Percentiles rank a stretch among this genome's conserved stretches.
These are phyloP conservation scores for Xylaria arbuscula DNA, from an alignment of 2,329 filamentous ascomycete genomes.

Conservation along the genomic window DNA sequence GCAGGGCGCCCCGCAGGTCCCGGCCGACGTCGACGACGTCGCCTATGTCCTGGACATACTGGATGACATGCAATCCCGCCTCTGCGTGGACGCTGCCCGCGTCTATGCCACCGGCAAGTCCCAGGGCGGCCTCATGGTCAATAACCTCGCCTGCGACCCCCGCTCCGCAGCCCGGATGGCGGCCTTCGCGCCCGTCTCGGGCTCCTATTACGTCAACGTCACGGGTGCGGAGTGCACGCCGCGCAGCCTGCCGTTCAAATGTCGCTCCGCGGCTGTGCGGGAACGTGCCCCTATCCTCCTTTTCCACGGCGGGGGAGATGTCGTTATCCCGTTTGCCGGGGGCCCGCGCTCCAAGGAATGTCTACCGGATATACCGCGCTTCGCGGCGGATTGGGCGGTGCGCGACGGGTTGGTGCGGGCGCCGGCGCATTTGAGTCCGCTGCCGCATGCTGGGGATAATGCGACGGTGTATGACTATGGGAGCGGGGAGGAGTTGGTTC, in stretches of 20 bases:
- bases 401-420: constrained; percentile 43
- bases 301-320: constrained; percentile 62
- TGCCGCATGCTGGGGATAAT: constrained; percentile 28
- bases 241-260: constrained; percentile 52
- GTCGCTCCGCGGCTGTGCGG: constrained; percentile 48
- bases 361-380: constrained; percentile 58
- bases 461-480: constrained; percentile 35
- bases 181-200: constrained; percentile 47
- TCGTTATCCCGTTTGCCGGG: constrained; percentile 58
- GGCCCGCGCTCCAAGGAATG: constrained; percentile 56
- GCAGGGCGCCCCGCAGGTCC: constrained; percentile 39
- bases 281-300: constrained; percentile 58
- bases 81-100: constrained; percentile 45
- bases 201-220: constrained; percentile 45
- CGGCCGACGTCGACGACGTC: constrained; percentile 44
- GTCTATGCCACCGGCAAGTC: constrained; percentile 48
- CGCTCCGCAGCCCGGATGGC: constrained; percentile 42
- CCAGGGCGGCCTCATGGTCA: constrained; percentile 46
- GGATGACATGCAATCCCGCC: constrained; percentile 42
- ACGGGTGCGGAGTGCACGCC: constrained; percentile 48
- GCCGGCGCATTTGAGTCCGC: constrained; percentile 12
- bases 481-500: constrained; percentile 36
- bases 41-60: constrained; percentile 44
- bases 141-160: constrained; percentile 44
- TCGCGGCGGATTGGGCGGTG: constrained; percentile 53